Evolutionary conservation across 2,329 filamentous ascomycete species (phyloP).

Genomic region (Cryphonectria naterciae): DNA sequence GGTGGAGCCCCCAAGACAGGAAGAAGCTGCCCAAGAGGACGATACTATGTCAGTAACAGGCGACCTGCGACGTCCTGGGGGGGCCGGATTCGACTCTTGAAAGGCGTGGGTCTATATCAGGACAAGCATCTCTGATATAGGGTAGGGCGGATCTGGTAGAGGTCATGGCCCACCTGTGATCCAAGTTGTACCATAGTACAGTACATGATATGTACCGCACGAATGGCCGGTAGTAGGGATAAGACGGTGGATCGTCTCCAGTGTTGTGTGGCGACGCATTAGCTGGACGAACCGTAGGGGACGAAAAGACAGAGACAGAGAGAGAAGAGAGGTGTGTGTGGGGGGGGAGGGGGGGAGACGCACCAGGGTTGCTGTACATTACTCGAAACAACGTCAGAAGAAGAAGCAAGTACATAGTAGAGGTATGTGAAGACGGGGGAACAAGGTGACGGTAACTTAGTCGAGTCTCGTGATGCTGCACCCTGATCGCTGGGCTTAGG

Average conservation of each 20-base stretch:
- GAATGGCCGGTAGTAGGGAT: constrained; percentile 22
- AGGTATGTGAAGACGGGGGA: constrained; percentile 13
- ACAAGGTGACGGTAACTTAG: constrained; percentile 17
- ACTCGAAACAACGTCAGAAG: constrained; percentile 29
- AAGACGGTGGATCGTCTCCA: constrained; percentile 24
- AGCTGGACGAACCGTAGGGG: constrained; percentile 27
- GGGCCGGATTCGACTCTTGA: constrained; percentile 16
- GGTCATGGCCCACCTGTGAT: constrained; percentile 21
- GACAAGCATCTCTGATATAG: constrained; percentile 22
- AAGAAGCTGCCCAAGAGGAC: constrained; percentile 18
- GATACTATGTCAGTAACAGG: constrained; percentile 25
- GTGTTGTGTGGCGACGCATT: constrained; percentile 26
- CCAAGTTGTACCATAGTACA: constrained; percentile 5
- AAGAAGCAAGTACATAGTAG: constrained; percentile 20
- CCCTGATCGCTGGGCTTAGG: constrained; percentile 24
- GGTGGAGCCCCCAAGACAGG: constrained; percentile 17
- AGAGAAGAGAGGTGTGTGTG: background rate
- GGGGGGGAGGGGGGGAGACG: too few species aligned
- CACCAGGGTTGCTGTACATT: constrained; percentile 19
- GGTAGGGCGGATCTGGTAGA: constrained; percentile 25
- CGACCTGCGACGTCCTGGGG: constrained; percentile 21
- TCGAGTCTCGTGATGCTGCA: constrained; percentile 22
- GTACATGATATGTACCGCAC: constrained; percentile 4
- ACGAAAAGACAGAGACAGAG: constrained; percentile 13
- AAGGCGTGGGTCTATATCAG: constrained; percentile 26